Conservation (phyloP, 1,139 yeast species). For the Geotrichum cucujoidarum region DNA sequence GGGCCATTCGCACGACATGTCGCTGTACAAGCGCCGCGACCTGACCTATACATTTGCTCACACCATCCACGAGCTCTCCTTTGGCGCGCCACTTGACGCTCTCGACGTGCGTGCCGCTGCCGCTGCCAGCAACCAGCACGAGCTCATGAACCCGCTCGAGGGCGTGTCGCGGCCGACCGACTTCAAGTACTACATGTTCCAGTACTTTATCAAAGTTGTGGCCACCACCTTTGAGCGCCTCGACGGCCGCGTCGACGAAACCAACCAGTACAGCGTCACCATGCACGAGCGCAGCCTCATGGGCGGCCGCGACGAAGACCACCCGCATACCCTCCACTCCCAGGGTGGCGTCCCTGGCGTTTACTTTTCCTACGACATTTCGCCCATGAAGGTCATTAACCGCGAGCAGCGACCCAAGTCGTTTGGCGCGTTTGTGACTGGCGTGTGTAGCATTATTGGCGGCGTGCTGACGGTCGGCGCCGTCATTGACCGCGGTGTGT, state of each 20-base stretch:
- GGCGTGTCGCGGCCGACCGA: conserved; percentile 43
- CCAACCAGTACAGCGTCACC: conserved; percentile 91
- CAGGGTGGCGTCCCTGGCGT: conserved; percentile 75
- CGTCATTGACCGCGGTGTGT: conserved; percentile 76
- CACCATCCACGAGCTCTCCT: conserved; percentile 69
- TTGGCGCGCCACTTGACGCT: conserved; percentile 45
- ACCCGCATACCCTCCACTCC: conserved; percentile 78
- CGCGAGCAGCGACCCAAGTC: conserved; percentile 71
- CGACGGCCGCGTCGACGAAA: conserved; percentile 49
- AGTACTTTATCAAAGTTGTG: conserved; percentile 84
- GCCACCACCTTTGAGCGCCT: conserved; percentile 79
- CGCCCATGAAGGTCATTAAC: conserved; percentile 88
- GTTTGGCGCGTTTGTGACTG: conserved; percentile 80
- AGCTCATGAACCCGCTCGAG: conserved; percentile 68
- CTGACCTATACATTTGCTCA: conserved; percentile 64
- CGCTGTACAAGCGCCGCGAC: conserved; percentile 54
- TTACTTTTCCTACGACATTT: conserved; percentile 81
- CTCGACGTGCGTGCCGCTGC: neutral
- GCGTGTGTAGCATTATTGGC: conserved; percentile 83
- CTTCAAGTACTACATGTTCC: conserved; percentile 58
- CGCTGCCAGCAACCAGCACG: conserved; percentile 22
- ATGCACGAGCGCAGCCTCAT: conserved; percentile 75
- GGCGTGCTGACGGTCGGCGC: conserved; percentile 93
- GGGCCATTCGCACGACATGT: conserved; percentile 60
- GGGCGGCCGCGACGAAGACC: conserved; percentile 90